Evolutionary conservation across 768 basidiomycete species (phyloP).

Genomic region (Lactarius psammicola): DNA sequence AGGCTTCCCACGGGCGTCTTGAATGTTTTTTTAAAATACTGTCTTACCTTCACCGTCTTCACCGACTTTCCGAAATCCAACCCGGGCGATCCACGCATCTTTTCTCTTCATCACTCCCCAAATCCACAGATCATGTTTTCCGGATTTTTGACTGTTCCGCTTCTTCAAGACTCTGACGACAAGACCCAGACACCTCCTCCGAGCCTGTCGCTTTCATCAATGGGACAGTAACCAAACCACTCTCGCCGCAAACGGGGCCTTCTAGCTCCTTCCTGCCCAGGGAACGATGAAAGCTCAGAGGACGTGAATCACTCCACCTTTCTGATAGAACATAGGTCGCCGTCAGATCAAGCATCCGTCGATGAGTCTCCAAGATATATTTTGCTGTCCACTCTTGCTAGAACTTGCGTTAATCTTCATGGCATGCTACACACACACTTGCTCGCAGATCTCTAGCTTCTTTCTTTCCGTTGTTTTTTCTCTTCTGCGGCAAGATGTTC

Average conservation of each 20-base stretch:
- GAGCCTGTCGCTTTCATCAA: not conserved
- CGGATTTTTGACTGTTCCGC: conserved; percentile 21
- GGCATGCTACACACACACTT: not conserved
- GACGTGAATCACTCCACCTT: not conserved
- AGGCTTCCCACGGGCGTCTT: not conserved
- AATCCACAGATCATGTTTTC: conserved; percentile 5
- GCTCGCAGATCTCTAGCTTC: not conserved
- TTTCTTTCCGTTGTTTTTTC: not conserved
- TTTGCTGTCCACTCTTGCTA: conserved; percentile 4
- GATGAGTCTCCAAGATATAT: not conserved
- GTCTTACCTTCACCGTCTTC: not conserved
- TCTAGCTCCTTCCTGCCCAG: not conserved
- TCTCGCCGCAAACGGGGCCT: not conserved
- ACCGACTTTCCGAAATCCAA: not conserved
- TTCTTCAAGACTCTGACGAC: not conserved
- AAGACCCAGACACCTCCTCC: not conserved
- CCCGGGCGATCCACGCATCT: not conserved
- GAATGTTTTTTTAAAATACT: not conserved
- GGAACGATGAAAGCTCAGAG: not conserved
- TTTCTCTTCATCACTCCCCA: conserved; percentile 1
- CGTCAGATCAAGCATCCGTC: not conserved
- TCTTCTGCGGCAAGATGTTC: not conserved
- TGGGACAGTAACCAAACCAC: not conserved
- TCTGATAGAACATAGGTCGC: not conserved
- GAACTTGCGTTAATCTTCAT: not conserved